These are phyloP conservation scores for Peniophora sp. DNA, from an alignment of 1,284 basidiomycete species.

Conservation along the genomic window DNA sequence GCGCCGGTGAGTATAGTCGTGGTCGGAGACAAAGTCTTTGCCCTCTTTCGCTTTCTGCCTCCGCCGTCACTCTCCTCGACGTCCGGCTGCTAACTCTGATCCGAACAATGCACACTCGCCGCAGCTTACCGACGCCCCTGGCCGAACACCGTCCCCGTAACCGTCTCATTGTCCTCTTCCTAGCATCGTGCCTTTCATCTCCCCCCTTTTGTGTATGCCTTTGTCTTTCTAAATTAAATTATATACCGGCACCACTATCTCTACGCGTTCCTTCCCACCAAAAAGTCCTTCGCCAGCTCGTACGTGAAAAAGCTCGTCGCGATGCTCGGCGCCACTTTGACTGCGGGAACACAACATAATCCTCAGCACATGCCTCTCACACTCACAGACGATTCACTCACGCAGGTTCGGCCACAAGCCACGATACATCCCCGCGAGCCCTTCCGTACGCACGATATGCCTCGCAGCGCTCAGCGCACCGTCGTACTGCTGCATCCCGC, in stretches of 20 bases:
- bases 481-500: slow-evolving; percentile 58
- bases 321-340: slow-evolving; percentile 88
- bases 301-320: slow-evolving; percentile 82
- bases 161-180: too few species aligned
- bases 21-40: too few species aligned
- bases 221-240: not conserved
- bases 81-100: too few species aligned
- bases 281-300: slow-evolving; percentile 52
- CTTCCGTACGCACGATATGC: slow-evolving; percentile 69
- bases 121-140: too few species aligned
- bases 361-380: slow-evolving; percentile 4
- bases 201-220: too few species aligned
- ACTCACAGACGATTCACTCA: slow-evolving; percentile 33
- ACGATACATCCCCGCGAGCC: slow-evolving; percentile 70
- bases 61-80: too few species aligned
- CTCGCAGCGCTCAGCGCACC: slow-evolving; percentile 74
- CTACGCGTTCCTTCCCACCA: slow-evolving; percentile 8
- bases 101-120: too few species aligned
- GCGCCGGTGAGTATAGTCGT: too few species aligned
- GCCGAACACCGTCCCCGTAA: too few species aligned
- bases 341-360: slow-evolving; percentile 27
- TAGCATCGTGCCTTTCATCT: too few species aligned
- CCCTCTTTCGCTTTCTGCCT: too few species aligned
- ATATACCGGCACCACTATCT: not conserved
- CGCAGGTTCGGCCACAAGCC: slow-evolving; percentile 90